Evolutionary conservation across 768 basidiomycete genomes (phyloP).

Genomic region (Mycena amicta): DNA sequence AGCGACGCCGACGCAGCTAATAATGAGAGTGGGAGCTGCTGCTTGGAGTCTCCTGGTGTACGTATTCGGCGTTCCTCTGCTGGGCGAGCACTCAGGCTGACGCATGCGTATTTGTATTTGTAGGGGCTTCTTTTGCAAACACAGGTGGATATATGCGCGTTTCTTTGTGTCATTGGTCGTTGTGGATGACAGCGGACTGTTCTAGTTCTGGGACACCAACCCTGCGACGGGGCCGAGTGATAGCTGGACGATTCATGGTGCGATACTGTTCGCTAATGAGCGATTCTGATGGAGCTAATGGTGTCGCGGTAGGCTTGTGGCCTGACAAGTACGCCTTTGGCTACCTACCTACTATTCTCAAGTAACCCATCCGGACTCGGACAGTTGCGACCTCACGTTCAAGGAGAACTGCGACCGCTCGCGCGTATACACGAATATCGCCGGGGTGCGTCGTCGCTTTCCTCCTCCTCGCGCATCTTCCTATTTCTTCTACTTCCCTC

Average conservation of each 20-base stretch:
- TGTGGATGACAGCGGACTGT: background rate
- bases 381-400: conserved; percentile 46
- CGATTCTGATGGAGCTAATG: too few relatives aligned
- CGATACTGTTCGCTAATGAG: conserved; percentile 16
- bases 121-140: conserved; percentile 27
- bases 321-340: conserved; percentile 47
- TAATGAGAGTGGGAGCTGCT: conserved; percentile 24
- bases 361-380: conserved; percentile 32
- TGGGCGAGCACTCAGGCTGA: too few relatives aligned
- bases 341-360: conserved; percentile 43
- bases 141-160: conserved; percentile 12
- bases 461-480: too few relatives aligned
- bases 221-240: conserved; percentile 51
- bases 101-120: background rate
- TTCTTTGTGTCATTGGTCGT: too few relatives aligned
- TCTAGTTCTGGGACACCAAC: conserved; percentile 59
- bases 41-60: conserved; percentile 27
- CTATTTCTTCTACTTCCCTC: too few relatives aligned
- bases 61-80: background rate
- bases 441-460: conserved; percentile 28
- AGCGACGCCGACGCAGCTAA: conserved; percentile 14
- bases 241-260: conserved; percentile 65
- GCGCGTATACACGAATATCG: conserved; percentile 48
- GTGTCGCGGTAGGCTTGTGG: conserved; percentile 52
- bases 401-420: conserved; percentile 43